Evolutionary conservation across 805 yeast species (phyloP).

Genomic region (Yamadazyma takamatsuzukensis): DNA sequence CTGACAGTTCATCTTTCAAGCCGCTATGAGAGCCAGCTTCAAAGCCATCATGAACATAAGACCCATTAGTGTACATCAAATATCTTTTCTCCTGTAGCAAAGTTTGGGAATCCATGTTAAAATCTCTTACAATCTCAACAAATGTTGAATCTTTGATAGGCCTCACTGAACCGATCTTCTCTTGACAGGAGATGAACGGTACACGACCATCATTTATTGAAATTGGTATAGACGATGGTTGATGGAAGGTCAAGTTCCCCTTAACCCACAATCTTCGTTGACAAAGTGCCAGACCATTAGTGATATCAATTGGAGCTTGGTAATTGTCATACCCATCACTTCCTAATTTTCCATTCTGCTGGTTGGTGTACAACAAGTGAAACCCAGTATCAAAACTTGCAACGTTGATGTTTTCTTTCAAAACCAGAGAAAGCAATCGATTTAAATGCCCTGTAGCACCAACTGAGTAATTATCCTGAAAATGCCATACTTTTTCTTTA

Average conservation of each 20-base stretch:
- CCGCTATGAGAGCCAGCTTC: too few species aligned
- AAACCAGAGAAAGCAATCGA: conserved; percentile 12
- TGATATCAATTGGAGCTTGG: conserved; percentile 53
- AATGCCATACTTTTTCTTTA: conserved; percentile 15
- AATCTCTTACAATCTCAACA: conserved; percentile 52
- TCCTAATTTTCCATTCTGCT: conserved; percentile 46
- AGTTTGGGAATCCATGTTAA: conserved; percentile 3
- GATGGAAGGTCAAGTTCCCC: conserved; percentile 51
- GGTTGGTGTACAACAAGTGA: conserved; percentile 67
- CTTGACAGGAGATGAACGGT: conserved; percentile 44
- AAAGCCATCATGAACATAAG: too few species aligned
- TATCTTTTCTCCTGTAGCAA: too few species aligned
- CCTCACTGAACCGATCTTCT: conserved; percentile 44
- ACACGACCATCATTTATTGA: conserved; percentile 29
- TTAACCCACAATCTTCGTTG: conserved; percentile 76
- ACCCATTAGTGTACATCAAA: conserved; percentile 63
- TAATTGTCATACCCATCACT: conserved; percentile 78
- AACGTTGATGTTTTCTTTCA: conserved; percentile 1
- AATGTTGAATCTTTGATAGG: conserved; percentile 34
- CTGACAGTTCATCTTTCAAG: too few species aligned
- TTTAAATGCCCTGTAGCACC: conserved; percentile 18
- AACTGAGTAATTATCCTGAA: conserved; percentile 18
- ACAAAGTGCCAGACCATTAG: conserved; percentile 27
- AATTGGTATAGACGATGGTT: too few species aligned
- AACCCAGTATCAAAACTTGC: conserved; percentile 39